Evolutionary conservation across 176 grass and related monocot genomes (phyloP).

Genomic region (Miscanthus lutarioriparius): DNA sequence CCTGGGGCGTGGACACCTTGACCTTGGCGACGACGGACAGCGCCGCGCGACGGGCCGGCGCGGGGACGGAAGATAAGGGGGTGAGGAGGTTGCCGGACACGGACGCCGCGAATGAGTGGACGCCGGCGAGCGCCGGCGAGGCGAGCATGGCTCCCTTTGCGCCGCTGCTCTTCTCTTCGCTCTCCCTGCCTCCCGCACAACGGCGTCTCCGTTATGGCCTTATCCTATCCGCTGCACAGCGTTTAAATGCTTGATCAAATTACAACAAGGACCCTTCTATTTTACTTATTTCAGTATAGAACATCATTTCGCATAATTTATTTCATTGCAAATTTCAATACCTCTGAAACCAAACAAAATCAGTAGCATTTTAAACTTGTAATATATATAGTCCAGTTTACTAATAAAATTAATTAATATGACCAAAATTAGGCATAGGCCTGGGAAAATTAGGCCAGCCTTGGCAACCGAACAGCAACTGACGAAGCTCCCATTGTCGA

Average conservation of each 20-base stretch:
- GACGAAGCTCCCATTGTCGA: neutral
- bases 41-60: conserved; percentile 7
- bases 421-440: too few relatives aligned
- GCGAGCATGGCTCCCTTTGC: conserved; percentile 32
- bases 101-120: conserved; percentile 33
- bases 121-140: conserved; percentile 48
- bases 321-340: neutral
- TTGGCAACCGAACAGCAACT: neutral
- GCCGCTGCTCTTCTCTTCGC: conserved; percentile 3
- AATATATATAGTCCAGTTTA: neutral
- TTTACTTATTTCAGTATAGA: neutral
- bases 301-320: neutral
- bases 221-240: conserved; percentile 17
- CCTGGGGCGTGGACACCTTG: conserved; percentile 65
- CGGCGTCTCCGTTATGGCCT: conserved; percentile 11
- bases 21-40: conserved; percentile 56
- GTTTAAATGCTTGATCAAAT: conserved; percentile 10
- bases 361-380: neutral
- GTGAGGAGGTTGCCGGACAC: conserved; percentile 8
- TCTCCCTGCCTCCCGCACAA: conserved; percentile 8
- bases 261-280: neutral
- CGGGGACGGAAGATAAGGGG: neutral
- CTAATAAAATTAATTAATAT: neutral
- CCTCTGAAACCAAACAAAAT: neutral
- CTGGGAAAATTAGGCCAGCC: neutral